Evolutionary conservation across 306 rosid species (phyloP), one percentile per base, ranked within the genome.

Genomic region (Ceratonia siliqua): DNA sequence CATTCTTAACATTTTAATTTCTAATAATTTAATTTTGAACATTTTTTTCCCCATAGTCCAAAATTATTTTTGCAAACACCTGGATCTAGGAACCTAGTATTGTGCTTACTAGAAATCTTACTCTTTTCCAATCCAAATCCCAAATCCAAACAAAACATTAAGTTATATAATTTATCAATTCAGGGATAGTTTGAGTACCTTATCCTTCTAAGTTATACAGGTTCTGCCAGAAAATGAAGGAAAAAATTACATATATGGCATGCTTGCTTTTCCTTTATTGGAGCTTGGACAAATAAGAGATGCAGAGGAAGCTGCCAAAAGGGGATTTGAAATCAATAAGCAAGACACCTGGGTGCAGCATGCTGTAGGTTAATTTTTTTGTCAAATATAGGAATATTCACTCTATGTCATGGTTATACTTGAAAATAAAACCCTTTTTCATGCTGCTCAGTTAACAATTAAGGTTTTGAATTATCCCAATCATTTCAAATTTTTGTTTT

Each of bases 341-440:
- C 79, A 83, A 18, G 98, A 94, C 68, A 11, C 27, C 66, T 94
- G 98, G 98, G 83, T 87, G n/a, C 97, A 94, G 12, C 98, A 94
- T 83, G 87, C 79, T 54, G 98, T 91, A 80, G 82, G 98, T 74
- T 78, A 38, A 70, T 58, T 58, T 35, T 18, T 39, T 62, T 50
- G 27, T 64, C 45, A 72, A 35, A 68, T 30, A 53, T 56, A 35
- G 38, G 12, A 66, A 76, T 69, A 12, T 69, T 53, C 48, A 42
- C 36, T 68, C 35, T 18, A 18, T 20, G 68, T 45, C 30, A 61
- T 48, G 5, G 61, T 27, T 32, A 12, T 36, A 65, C 42, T 38
- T 65, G 24, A 55, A 55, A 6, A 42, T 33, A 28, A 42, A 36
- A n/a, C 53, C 43, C 46, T 15, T 45, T 8, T 27, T 74, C 57